Evolutionary conservation across 345 rosid species (phyloP), one percentile per base, ranked within the genome.

Genomic region (Euclidium syriacum): DNA sequence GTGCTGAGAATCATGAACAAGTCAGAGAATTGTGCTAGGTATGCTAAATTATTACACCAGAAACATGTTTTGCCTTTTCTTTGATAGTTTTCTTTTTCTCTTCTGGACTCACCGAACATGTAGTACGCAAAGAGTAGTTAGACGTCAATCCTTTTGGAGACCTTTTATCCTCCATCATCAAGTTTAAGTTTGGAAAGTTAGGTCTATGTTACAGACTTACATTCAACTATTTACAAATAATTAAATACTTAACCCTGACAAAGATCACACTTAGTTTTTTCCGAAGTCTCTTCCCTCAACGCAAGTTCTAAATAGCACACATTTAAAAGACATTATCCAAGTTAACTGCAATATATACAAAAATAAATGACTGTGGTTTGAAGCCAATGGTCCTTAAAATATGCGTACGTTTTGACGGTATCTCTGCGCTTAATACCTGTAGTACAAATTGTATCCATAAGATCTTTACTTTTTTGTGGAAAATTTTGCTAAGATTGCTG

Each of bases 31-130:
- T 32, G 10, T 58, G 33, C 17, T 29, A 22, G 16, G 29, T 43
- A 41, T 65, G 38, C 33, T 43, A 41, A 43, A 54, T 44, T 65
- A 33, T 23, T 26, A 54, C 23, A 55, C 36, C 62, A 44, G 55
- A 55, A 47, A 55, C 48, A 65, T 65, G 63, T 25, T 65, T 65
- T 65, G 39, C 48, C 23, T 24, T 23, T 43, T 65, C 48, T 46
- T 55, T 55, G 54, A 35, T 55, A 55, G 29, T 8, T 34, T 29
- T 6, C 33, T 9, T 29, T 44, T 65, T 36, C 27, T 46, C 20
- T 18, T 44, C 23, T 24, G 29, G 23, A 46, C 48, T 11, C 25
- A 44, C 48, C 54, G 44, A 34, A 55, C 47, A 55, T 10, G 62
- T 52, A 41, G 50, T n/a, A n/a, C n/a, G 43, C 55, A 55, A 56